phyloP scores from a whole-genome alignment of 768 basidiomycete species.

The Hysterangium stoloniferum region DNA sequence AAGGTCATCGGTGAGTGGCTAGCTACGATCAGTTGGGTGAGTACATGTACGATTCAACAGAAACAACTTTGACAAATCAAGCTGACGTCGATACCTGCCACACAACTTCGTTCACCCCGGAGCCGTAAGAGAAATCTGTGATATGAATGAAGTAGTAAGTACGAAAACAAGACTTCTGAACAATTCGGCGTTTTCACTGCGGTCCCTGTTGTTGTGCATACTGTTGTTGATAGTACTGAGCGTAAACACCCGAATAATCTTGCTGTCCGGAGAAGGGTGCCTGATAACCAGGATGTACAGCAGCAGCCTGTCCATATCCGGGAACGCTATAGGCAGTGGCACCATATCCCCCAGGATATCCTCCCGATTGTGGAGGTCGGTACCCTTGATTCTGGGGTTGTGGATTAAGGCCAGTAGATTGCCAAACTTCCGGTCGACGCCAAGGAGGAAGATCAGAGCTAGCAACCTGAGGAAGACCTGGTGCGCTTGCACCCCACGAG shows the following conservation, averaged over 20 bases:
- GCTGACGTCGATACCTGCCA: background rate
- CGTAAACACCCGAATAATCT: slow-evolving; percentile 72
- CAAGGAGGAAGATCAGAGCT: slow-evolving; percentile 74
- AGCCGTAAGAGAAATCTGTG: slow-evolving; percentile 2
- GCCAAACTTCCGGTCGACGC: slow-evolving; percentile 87
- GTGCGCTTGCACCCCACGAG: slow-evolving; percentile 40
- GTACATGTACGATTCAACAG: slow-evolving; percentile 6
- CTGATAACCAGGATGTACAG: slow-evolving; percentile 26
- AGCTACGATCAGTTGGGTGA: slow-evolving; percentile 4
- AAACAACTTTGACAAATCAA: background rate
- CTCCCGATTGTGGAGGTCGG: slow-evolving; percentile 50
- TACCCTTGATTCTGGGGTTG: slow-evolving; percentile 50
- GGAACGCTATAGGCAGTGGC: slow-evolving; percentile 19
- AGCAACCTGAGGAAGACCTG: slow-evolving; percentile 64
- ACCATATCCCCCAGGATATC: slow-evolving; percentile 31
- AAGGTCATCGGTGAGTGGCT: background rate
- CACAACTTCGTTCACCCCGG: background rate
- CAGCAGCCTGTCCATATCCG: slow-evolving; percentile 31
- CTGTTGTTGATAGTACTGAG: slow-evolving; percentile 83
- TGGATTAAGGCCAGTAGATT: slow-evolving; percentile 30
- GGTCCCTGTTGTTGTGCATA: slow-evolving; percentile 57
- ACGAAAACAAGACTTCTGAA: background rate
- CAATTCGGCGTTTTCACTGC: no score
- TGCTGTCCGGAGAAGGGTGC: slow-evolving; percentile 43
- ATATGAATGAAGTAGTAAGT: background rate